A percentile compares a stretch with the other conserved stretches of the same genome.
These are phyloP conservation scores for Ogataea zsoltii DNA, from an alignment of 805 yeast genomes.

Conservation along the genomic window DNA sequence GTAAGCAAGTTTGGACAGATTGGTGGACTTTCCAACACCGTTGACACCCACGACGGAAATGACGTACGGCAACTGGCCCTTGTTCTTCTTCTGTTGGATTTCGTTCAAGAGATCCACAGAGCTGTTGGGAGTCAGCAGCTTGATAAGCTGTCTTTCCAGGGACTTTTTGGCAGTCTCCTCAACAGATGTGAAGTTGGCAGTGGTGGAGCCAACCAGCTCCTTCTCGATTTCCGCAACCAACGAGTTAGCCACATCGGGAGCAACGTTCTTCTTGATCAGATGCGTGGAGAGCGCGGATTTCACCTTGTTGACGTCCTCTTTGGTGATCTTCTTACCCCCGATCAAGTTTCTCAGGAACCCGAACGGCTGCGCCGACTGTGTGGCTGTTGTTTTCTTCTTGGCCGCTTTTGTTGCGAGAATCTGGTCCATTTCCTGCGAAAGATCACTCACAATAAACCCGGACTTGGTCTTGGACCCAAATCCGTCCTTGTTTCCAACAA, in stretches of 20 bases:
- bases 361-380: constrained; percentile 43
- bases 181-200: constrained; percentile 72
- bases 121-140: constrained; percentile 86
- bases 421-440: constrained; percentile 52
- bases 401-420: constrained; percentile 33
- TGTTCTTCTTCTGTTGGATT: constrained; percentile 51
- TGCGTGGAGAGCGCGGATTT: constrained; percentile 70
- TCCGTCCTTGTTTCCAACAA: constrained; percentile 39
- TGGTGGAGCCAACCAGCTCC: constrained; percentile 70
- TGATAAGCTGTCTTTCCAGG: constrained; percentile 64
- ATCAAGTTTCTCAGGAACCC: constrained; percentile 59
- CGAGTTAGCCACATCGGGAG: constrained; percentile 81
- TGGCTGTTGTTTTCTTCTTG: constrained; percentile 24
- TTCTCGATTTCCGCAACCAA: constrained; percentile 69
- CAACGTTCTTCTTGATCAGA: constrained; percentile 81
- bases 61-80: constrained; percentile 70
- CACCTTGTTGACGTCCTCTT: constrained; percentile 65
- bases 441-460: constrained; percentile 64
- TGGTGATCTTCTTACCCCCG: constrained; percentile 68
- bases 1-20: constrained; percentile 88
- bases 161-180: constrained; percentile 66
- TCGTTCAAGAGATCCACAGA: constrained; percentile 85
- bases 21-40: constrained; percentile 97
- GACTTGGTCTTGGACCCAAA: constrained; percentile 45
- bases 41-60: constrained; percentile 97